These are phyloP conservation scores for Xylariaceae sp. DNA, from an alignment of 2,329 filamentous ascomycete genomes.

Conservation along the genomic window DNA sequence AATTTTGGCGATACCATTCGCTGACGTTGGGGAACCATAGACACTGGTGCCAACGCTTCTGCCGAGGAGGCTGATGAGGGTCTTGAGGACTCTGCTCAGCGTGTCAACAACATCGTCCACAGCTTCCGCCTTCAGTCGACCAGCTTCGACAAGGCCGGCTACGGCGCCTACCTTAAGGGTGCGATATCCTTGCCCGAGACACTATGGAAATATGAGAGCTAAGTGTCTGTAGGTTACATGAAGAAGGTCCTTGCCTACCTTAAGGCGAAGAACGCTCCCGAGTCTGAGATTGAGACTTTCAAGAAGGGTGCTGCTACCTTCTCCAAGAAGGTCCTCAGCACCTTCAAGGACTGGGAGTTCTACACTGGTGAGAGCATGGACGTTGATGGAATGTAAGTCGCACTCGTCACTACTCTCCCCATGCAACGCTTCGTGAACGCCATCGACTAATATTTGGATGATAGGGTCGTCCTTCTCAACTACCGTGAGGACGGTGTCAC, in stretches of 20 bases:
- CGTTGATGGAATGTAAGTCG: constrained; percentile 81
- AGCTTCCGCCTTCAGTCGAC: constrained; percentile 83
- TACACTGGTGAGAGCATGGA: constrained; percentile 89
- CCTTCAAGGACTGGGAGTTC: constrained; percentile 97
- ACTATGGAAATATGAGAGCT: constrained; percentile 1
- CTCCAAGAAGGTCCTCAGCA: constrained; percentile 72
- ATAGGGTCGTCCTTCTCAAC: constrained; percentile 83
- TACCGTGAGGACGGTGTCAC: constrained; percentile 96
- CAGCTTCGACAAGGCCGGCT: constrained; percentile 81
- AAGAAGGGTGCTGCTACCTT: constrained; percentile 68
- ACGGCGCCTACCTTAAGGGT: constrained; percentile 82
- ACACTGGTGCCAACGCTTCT: constrained; percentile 93
- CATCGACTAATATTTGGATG: constrained; percentile 14
- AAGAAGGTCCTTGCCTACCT: constrained; percentile 75
- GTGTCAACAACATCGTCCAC: constrained; percentile 89
- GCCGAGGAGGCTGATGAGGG: constrained; percentile 81
- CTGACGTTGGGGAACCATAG: constrained; percentile 37
- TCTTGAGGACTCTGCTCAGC: constrained; percentile 62
- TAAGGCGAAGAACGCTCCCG: constrained; percentile 55
- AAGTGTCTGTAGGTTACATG: constrained; percentile 65
- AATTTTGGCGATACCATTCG: constrained; percentile 7
- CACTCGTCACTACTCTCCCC: not conserved
- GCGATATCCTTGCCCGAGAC: constrained; percentile 27
- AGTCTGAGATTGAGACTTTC: constrained; percentile 69
- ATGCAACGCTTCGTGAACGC: not conserved